Conservation (phyloP, 148 eudicot species). For the Agrostemma githago region DNA sequence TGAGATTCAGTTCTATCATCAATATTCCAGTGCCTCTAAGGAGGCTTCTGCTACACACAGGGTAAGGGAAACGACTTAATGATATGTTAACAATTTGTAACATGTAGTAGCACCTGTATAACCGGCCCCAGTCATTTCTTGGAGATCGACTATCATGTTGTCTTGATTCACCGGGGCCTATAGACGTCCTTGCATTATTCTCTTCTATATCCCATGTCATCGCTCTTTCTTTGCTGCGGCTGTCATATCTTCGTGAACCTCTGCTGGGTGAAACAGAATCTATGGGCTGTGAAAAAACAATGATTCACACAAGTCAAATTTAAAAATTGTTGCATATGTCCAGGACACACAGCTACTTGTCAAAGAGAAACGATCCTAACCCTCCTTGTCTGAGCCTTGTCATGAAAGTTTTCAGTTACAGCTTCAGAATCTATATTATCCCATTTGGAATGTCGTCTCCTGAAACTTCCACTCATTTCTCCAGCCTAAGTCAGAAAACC, state of each 20-base stretch:
- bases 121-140: conserved; percentile 31
- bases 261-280: conserved; percentile 28
- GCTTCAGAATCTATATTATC: conserved; percentile 38
- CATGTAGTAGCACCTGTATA: conserved; percentile 26
- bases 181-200: conserved; percentile 35
- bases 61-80: background rate
- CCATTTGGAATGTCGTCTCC: conserved; percentile 52
- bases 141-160: conserved; percentile 35
- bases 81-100: background rate
- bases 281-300: conserved; percentile 26
- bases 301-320: background rate
- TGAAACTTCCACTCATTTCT: conserved; percentile 53
- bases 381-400: conserved; percentile 28
- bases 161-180: conserved; percentile 45
- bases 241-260: conserved; percentile 29
- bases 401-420: conserved; percentile 24
- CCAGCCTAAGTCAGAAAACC: conserved; percentile 21
- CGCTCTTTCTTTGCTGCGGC: conserved; percentile 26
- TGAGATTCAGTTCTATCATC: background rate
- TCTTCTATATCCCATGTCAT: conserved; percentile 32
- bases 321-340: background rate
- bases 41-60: background rate
- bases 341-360: background rate
- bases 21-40: background rate
- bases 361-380: conserved; percentile 4